Evolutionary conservation across 495 filamentous ascomycete species (phyloP).

Genomic region (Talaromyces ruber): DNA sequence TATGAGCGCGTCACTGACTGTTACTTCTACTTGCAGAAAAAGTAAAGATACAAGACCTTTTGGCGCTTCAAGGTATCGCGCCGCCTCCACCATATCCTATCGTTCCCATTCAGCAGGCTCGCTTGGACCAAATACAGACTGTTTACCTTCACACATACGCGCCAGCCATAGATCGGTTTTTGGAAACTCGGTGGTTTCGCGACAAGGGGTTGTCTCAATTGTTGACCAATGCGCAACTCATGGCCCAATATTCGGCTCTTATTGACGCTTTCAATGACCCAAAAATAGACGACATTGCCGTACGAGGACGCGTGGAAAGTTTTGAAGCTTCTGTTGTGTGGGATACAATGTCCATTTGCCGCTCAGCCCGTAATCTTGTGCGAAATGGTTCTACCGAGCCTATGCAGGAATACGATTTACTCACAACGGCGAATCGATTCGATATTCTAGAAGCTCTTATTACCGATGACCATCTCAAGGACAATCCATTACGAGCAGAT

Average conservation of each 20-base stretch:
- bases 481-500: conserved; percentile 44
- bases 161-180: conserved; percentile 65
- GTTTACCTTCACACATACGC: conserved; percentile 72
- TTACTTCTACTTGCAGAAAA: conserved; percentile 43
- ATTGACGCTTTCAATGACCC: conserved; percentile 41
- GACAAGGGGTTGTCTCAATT: conserved; percentile 43
- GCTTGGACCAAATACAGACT: conserved; percentile 60
- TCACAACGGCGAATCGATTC: conserved; percentile 56
- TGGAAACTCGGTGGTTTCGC: conserved; percentile 80
- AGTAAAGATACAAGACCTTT: conserved; percentile 68
- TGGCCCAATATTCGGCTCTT: conserved; percentile 55
- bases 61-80: conserved; percentile 53
- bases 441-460: conserved; percentile 68
- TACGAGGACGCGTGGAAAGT: conserved; percentile 44
- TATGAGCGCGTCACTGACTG: neutral
- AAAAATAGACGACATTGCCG: conserved; percentile 29
- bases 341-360: conserved; percentile 47
- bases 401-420: conserved; percentile 41
- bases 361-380: conserved; percentile 27
- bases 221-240: conserved; percentile 47
- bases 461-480: conserved; percentile 53
- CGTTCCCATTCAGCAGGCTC: conserved; percentile 39
- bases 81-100: conserved; percentile 53
- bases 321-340: conserved; percentile 68
- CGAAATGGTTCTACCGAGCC: conserved; percentile 24